Base-by-base conservation (phyloP, 1,284 basidiomycete species). In the Ceratobasidium sp. region DNA sequence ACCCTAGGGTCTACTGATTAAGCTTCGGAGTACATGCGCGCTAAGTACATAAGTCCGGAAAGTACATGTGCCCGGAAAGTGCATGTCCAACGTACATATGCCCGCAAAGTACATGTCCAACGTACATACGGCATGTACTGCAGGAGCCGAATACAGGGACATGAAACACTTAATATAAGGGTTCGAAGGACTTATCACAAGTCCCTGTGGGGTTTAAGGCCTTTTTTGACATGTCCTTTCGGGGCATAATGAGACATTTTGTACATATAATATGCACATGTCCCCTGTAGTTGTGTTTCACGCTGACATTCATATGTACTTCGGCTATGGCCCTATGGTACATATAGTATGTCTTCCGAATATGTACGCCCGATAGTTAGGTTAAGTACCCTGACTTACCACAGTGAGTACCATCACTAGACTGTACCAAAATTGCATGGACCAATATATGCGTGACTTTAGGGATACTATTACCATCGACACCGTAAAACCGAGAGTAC, bases 341-440 rank as follows among this genome's bases (percentile, higher is more conserved):
- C n/a, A 20, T 23, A 56, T 56, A 17, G 48, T 20, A n/a, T 50
- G 17, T 50, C n/a, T 56, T 56, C n/a, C 33, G 33, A 26, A 5
- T 23, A 56, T 20, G 20, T 9, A 20, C 52, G 12, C 23, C 52
- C 52, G 52, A 23, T 9, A 56, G 20, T 56, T 26, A 23, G n/a
- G 52, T 56, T 56, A 26, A 56, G n/a, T 56, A 56, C 52, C 52
- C 52, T 56, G 52, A 56, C 20, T 56, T 56, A 23, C 52, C 52
- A 56, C 52, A 56, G 52, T 56, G 52, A 52, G 33, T 33, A 33
- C 33, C 33, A 33, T 33, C 33, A 33, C 33, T 33, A 33, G 33
- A 33, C 33, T 33, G 33, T 33, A 33, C 33, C 33, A 33, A 33
- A 33, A 33, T 33, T 33, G 33, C 33, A 33, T 33, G 33, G 33